phyloP scores from a whole-genome alignment of 441 rosid genomes.

The Jatropha multifida region DNA sequence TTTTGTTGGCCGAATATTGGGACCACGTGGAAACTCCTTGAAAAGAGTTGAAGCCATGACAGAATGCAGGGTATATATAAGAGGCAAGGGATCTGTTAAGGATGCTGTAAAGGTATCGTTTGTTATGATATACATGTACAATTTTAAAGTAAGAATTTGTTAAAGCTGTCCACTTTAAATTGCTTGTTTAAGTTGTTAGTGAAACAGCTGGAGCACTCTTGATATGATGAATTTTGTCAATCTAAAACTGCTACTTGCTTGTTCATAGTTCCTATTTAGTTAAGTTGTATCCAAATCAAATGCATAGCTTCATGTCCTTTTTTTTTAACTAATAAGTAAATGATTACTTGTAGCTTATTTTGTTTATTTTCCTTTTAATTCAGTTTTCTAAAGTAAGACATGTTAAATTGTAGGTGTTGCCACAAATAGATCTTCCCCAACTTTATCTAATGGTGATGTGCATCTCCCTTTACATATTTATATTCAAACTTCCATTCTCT shows the following conservation, averaged over 20 bases:
- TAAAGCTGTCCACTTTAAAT: conserved; percentile 9
- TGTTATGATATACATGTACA: background rate
- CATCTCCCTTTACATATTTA: conserved; percentile 22
- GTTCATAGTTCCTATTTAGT: conserved; percentile 1
- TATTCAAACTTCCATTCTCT: conserved; percentile 9
- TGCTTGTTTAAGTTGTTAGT: background rate
- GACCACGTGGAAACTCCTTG: conserved; percentile 95
- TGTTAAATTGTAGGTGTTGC: conserved; percentile 33
- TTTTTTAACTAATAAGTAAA: background rate
- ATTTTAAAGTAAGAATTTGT: conserved; percentile 5
- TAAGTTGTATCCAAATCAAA: conserved; percentile 6
- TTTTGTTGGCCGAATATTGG: conserved; percentile 94
- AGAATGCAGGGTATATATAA: conserved; percentile 80
- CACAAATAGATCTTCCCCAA: conserved; percentile 28
- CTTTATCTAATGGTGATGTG: conserved; percentile 28
- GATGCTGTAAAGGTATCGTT: conserved; percentile 74
- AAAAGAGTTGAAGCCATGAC: conserved; percentile 89
- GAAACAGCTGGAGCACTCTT: conserved; percentile 18
- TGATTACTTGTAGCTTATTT: background rate
- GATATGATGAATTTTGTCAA: background rate
- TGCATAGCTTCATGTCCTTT: background rate
- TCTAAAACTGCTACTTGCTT: conserved; percentile 12
- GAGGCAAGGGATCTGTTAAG: conserved; percentile 95
- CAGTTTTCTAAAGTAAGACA: conserved; percentile 25
- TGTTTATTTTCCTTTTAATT: conserved; percentile 2